Percentiles rank a stretch among this genome's conserved stretches.
Evolutionary conservation across 1,139 yeast species (phyloP).

Genomic region (Nadsonia starkeyi-henricii): DNA sequence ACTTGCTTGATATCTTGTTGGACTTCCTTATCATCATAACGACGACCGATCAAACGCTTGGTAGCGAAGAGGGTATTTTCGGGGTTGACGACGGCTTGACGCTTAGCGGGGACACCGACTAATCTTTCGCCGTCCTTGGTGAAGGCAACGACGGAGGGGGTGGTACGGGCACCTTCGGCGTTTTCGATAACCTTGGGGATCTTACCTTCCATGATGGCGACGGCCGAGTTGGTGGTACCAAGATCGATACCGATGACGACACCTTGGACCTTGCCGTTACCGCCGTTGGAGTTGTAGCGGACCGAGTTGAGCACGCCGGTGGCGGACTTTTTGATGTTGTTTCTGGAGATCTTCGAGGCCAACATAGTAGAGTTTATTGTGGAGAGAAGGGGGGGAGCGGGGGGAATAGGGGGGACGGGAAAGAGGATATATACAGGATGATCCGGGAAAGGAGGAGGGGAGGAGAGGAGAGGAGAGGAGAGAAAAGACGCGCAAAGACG

Average conservation of each 20-base stretch:
- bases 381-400: background rate
- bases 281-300: constrained; percentile 26
- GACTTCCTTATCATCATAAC: constrained; percentile 90
- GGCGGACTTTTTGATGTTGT: constrained; percentile 1
- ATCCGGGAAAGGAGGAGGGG: background rate
- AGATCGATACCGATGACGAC: constrained; percentile 96
- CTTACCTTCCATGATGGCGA: constrained; percentile 96
- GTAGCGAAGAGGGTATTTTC: constrained; percentile 96
- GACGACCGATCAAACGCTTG: constrained; percentile 96
- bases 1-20: constrained; percentile 95
- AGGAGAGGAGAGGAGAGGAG: background rate
- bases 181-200: constrained; percentile 93
- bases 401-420: background rate
- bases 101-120: constrained; percentile 97
- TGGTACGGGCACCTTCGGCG: constrained; percentile 97
- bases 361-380: constrained; percentile 3
- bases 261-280: constrained; percentile 29
- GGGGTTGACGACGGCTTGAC: constrained; percentile 98
- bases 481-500: background rate
- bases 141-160: constrained; percentile 97
- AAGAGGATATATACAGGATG: background rate
- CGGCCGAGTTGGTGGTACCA: constrained; percentile 99
- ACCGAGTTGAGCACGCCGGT: constrained; percentile 9
- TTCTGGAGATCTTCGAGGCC: constrained; percentile 2
- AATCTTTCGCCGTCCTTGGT: constrained; percentile 91